Evolutionary conservation across 352 stramenopile species (phyloP).

Genomic region (Nothophytophthora sp.): DNA sequence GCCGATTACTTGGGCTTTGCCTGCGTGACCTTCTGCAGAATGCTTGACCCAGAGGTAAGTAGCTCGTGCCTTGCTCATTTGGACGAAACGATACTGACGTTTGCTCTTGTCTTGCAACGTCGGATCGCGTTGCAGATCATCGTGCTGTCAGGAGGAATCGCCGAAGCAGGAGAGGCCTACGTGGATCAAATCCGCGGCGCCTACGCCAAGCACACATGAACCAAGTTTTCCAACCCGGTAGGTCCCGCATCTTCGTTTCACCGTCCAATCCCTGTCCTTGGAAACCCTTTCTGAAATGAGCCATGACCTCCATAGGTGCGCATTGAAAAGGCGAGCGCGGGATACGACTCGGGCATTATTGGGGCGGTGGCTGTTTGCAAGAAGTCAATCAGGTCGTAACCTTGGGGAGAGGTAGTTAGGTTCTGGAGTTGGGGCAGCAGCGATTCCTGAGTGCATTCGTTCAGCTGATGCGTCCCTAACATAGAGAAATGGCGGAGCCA

Average conservation of each 20-base stretch:
- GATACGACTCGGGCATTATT: conserved; percentile 71
- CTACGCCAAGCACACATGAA: conserved; percentile 61
- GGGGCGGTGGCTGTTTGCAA: conserved; percentile 39
- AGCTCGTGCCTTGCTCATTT: background rate
- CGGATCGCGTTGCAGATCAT: conserved; percentile 43
- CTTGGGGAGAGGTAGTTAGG: background rate
- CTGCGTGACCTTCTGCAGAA: conserved; percentile 59
- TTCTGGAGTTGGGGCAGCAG: background rate
- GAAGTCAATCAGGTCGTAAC: background rate
- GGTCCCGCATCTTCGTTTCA: background rate
- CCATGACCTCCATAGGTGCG: conserved; percentile 23
- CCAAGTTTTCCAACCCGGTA: conserved; percentile 53
- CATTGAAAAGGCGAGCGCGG: conserved; percentile 61
- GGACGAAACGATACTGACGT: background rate
- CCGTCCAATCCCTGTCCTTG: background rate
- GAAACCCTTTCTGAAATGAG: background rate
- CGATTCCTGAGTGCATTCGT: too few species aligned
- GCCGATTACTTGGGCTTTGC: conserved; percentile 68
- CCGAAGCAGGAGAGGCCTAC: conserved; percentile 52
- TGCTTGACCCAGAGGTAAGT: conserved; percentile 52
- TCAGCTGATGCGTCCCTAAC: too few species aligned
- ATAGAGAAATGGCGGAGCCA: background rate
- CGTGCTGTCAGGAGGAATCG: conserved; percentile 61
- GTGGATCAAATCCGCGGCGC: conserved; percentile 38
- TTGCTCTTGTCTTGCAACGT: background rate